Evolutionary conservation across 257 asterid species (phyloP).

Genomic region (Eucommia ulmoides): DNA sequence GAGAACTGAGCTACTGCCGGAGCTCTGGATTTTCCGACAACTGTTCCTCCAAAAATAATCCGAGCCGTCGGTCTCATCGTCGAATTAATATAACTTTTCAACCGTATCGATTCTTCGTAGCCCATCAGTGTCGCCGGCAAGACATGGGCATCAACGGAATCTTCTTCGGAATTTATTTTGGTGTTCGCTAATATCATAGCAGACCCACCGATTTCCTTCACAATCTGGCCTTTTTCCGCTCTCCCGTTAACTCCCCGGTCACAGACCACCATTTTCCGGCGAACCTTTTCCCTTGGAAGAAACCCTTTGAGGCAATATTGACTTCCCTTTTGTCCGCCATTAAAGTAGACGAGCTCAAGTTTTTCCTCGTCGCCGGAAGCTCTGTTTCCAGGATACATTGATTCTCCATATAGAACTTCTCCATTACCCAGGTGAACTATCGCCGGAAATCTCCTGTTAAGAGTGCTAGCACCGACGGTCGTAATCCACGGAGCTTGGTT

Average conservation of each 20-base stretch:
- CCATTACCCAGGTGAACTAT: not conserved
- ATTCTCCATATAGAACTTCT: too few relatives aligned
- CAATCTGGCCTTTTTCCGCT: slow-evolving; percentile 2
- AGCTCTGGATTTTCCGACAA: slow-evolving; percentile 13
- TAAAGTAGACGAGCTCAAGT: too few relatives aligned
- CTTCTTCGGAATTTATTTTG: not conserved
- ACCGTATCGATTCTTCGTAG: slow-evolving; percentile 1
- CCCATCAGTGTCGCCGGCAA: slow-evolving; percentile 7
- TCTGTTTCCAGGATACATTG: too few relatives aligned
- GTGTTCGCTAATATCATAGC: slow-evolving; percentile 14
- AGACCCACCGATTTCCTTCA: slow-evolving; percentile 6
- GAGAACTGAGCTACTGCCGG: slow-evolving; percentile 25
- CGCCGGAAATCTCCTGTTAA: not conserved
- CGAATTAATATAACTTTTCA: slow-evolving; percentile 6
- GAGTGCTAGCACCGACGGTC: not conserved
- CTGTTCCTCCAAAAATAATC: not conserved
- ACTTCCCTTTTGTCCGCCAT: too few relatives aligned
- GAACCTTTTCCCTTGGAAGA: slow-evolving; percentile 11
- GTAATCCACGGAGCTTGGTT: not conserved
- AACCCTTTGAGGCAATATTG: too few relatives aligned
- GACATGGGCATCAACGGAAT: not conserved
- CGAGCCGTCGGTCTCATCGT: not conserved
- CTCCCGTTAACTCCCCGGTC: not conserved
- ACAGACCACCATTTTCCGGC: slow-evolving; percentile 13
- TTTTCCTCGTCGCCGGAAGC: too few relatives aligned